Evolutionary conservation across 768 basidiomycete genomes (phyloP).

Genomic region (Suillus clintonianus): DNA sequence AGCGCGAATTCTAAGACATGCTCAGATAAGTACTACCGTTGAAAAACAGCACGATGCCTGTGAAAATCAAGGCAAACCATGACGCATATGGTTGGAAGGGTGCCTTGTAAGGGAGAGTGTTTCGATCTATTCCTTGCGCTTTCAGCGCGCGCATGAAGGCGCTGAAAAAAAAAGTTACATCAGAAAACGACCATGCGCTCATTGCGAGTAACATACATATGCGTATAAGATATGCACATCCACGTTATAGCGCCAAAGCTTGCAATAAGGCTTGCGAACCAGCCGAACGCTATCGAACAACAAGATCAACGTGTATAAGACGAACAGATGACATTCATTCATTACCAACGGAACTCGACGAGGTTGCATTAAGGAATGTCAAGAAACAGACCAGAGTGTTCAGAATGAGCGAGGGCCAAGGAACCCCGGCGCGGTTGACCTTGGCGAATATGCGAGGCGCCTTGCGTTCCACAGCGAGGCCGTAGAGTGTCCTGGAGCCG

Average conservation of each 20-base stretch:
- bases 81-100: conserved; percentile 66
- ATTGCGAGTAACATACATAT: conserved; percentile 20
- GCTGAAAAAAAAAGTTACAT: conserved; percentile 12
- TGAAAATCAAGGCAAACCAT: conserved; percentile 57
- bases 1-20: conserved; percentile 9
- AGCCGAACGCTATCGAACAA: conserved; percentile 18
- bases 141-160: conserved; percentile 25
- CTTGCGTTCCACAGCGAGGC: conserved; percentile 48
- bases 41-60: conserved; percentile 55
- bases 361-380: conserved; percentile 58
- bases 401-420: conserved; percentile 43
- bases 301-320: not conserved
- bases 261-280: conserved; percentile 31
- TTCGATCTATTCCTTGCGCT: conserved; percentile 43
- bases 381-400: conserved; percentile 59
- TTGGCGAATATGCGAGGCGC: conserved; percentile 43
- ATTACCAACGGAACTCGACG: conserved; percentile 52
- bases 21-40: conserved; percentile 40
- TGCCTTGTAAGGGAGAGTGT: conserved; percentile 50
- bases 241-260: conserved; percentile 37
- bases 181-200: conserved; percentile 6
- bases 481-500: conserved; percentile 48
- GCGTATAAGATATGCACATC: conserved; percentile 31
- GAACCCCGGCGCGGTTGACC: conserved; percentile 36
- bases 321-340: not conserved